Evolutionary conservation across 768 basidiomycete species (phyloP).

Genomic region (Dioszegia aurantiaca): DNA sequence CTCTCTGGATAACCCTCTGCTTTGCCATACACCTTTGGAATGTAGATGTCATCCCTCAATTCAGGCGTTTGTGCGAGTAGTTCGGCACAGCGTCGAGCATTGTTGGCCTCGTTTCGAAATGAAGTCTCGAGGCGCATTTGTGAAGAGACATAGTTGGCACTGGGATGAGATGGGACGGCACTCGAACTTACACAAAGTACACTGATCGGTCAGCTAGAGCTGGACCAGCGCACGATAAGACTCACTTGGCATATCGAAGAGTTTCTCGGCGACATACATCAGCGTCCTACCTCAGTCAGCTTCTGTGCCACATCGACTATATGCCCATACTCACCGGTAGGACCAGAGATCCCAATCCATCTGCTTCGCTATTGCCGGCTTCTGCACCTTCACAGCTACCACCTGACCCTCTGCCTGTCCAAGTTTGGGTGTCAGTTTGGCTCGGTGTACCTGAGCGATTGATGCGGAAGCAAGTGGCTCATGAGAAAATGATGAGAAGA

Average conservation of each 20-base stretch:
- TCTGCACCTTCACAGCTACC: slow-evolving; percentile 89
- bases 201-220: slow-evolving; percentile 54
- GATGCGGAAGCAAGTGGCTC: slow-evolving; percentile 79
- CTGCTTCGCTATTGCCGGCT: slow-evolving; percentile 80
- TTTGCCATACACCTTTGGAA: slow-evolving; percentile 58
- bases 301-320: not conserved
- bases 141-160: slow-evolving; percentile 59
- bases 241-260: slow-evolving; percentile 73
- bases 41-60: slow-evolving; percentile 68
- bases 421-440: slow-evolving; percentile 57
- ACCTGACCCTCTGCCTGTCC: slow-evolving; percentile 35
- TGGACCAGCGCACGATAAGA: slow-evolving; percentile 54
- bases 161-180: slow-evolving; percentile 17
- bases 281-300: slow-evolving; percentile 47
- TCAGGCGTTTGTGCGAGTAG: slow-evolving; percentile 69
- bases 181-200: slow-evolving; percentile 53
- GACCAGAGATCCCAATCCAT: slow-evolving; percentile 62
- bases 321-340: slow-evolving; percentile 39
- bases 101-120: slow-evolving; percentile 73
- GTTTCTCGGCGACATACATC: slow-evolving; percentile 55
- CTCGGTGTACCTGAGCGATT: slow-evolving; percentile 87
- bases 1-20: slow-evolving; percentile 55
- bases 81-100: slow-evolving; percentile 67
- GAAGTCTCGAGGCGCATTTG: slow-evolving; percentile 81
- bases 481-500: slow-evolving; percentile 76